Percentiles rank a stretch among this genome's conserved stretches.
These are phyloP conservation scores for Oenanthe javanica DNA, from an alignment of 140 eudicot species.

Conservation along the genomic window DNA sequence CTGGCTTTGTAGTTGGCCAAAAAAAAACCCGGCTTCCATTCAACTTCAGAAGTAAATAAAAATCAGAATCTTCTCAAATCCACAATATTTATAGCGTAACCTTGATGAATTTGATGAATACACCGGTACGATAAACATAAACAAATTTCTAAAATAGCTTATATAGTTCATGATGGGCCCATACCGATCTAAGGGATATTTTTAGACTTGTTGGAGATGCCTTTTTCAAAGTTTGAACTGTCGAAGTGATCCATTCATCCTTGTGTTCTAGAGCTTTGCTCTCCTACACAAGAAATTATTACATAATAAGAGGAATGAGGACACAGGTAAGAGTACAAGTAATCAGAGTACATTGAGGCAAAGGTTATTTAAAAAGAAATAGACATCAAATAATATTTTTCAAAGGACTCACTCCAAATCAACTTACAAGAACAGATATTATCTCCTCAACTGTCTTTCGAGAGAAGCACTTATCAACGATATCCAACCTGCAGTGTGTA, in stretches of 20 bases:
- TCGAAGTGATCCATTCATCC: conserved; percentile 82
- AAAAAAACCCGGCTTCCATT: no score
- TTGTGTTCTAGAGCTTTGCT: conserved; percentile 40
- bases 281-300: conserved; percentile 38
- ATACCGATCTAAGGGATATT: conserved; percentile 87
- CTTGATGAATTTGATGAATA: background rate
- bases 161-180: conserved; percentile 7
- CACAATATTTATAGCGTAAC: background rate
- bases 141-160: background rate
- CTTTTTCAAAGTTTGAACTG: conserved; percentile 52
- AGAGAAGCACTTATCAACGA: conserved; percentile 69
- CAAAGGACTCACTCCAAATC: conserved; percentile 1
- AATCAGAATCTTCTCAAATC: background rate
- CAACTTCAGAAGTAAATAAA: background rate
- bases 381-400: background rate
- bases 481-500: conserved; percentile 42
- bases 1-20: background rate
- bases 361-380: background rate
- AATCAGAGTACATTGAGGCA: background rate
- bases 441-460: conserved; percentile 77
- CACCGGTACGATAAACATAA: background rate
- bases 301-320: background rate
- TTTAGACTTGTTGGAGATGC: conserved; percentile 98
- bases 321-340: background rate
- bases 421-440: conserved; percentile 65